Conservation (phyloP, 306 rosid species). For the Arachis hypogaea region DNA sequence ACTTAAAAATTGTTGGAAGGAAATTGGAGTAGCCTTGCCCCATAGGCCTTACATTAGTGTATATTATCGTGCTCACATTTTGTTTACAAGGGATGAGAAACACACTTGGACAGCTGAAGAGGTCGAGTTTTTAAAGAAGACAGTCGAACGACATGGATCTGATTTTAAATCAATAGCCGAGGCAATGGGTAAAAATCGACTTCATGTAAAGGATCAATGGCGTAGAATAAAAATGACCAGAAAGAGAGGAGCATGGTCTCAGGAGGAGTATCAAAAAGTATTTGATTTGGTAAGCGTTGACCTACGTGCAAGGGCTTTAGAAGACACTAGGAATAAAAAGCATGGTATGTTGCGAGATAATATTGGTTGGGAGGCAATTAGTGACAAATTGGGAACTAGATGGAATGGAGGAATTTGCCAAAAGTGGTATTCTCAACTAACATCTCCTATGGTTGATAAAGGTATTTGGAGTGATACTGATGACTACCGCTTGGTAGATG, state of each 20-base stretch:
- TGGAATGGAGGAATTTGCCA: conserved; percentile 43
- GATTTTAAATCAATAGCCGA: conserved; percentile 64
- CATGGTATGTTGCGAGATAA: conserved; percentile 86
- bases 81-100: conserved; percentile 57
- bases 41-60: conserved; percentile 47
- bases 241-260: conserved; percentile 62
- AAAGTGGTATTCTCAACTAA: conserved; percentile 73
- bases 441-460: conserved; percentile 60
- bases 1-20: conserved; percentile 69
- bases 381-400: conserved; percentile 57
- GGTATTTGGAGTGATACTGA: conserved; percentile 72
- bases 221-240: conserved; percentile 54
- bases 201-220: conserved; percentile 77
- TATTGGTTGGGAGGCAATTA: conserved; percentile 77
- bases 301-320: conserved; percentile 57
- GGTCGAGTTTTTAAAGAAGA: conserved; percentile 44
- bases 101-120: conserved; percentile 69
- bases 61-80: conserved; percentile 59
- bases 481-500: conserved; percentile 67
- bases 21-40: conserved; percentile 59
- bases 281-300: conserved; percentile 81
- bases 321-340: conserved; percentile 47
- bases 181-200: conserved; percentile 61
- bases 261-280: conserved; percentile 72
- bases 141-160: conserved; percentile 56